Evolutionary conservation across 2,329 filamentous ascomycete species (phyloP).

Genomic region (Colletotrichum zoysiae): DNA sequence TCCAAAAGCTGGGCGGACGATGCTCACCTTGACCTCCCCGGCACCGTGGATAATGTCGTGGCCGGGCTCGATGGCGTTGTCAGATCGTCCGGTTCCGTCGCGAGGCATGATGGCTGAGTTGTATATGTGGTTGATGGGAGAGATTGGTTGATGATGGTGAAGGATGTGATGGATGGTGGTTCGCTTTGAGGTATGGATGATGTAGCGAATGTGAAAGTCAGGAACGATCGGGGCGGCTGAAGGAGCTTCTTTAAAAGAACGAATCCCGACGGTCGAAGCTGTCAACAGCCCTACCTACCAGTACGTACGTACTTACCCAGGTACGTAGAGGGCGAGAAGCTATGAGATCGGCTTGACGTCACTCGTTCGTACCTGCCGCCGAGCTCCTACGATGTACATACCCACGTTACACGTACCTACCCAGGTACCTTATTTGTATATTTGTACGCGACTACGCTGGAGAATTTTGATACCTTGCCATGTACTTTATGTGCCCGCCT

Average conservation of each 20-base stretch:
- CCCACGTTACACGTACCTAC: no score
- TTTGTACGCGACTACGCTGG: no score
- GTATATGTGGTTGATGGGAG: not conserved
- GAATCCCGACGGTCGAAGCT: not conserved
- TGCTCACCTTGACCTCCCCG: conserved; percentile 54
- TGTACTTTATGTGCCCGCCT: not conserved
- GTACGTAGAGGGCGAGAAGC: not conserved
- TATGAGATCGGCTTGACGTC: conserved; percentile 30
- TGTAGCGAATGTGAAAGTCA: not conserved
- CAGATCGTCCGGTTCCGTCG: conserved; percentile 60
- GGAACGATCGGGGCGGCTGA: not conserved
- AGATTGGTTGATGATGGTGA: not conserved
- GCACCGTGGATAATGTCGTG: conserved; percentile 61
- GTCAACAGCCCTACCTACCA: not conserved
- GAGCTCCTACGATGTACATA: not conserved
- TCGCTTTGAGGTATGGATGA: not conserved
- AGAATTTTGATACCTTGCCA: no score
- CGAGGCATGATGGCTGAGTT: conserved; percentile 59
- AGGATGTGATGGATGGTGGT: not conserved
- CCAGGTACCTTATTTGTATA: no score
- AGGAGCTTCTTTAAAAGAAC: not conserved
- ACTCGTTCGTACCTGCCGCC: not conserved
- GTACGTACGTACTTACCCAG: no score
- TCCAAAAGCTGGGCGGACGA: fast-evolving
- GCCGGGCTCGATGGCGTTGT: conserved; percentile 59